Base-by-base conservation (phyloP, 2,329 filamentous ascomycete species). In the Cladosporium sp. region DNA sequence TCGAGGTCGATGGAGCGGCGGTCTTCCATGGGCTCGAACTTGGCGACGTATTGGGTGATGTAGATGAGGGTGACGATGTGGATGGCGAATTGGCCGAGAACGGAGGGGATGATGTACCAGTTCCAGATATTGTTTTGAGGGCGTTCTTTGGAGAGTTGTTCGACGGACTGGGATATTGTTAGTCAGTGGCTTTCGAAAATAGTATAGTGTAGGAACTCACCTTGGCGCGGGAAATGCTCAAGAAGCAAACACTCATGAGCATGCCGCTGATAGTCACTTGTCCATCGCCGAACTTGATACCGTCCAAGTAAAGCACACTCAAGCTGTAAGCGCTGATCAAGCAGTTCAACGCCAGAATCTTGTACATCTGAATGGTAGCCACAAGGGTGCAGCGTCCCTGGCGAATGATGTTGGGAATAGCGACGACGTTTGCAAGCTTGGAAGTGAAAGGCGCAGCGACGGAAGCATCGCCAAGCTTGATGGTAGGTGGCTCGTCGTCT, bases 331-430 rank as follows among this genome's bases (percentile, higher is more conserved):
- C 95, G 73, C 92, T 97, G 77, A 99, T 99, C 73, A 99, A 84
- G 78, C 95, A 99, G 84, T 99, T 99, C 67, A 99, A 84, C 8
- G 95, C 95, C 61, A 99, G 87, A 74, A 99, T 99, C 86, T 76
- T 99, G 88, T 99, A 99, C 94, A 99, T 99, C 83, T 99, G 95
- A 71, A 99, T 98, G 0, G 95, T 99, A 36, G 95, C 95, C 64
- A 99, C 95, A 24, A 99, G 88, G 8, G 95, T 99, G 83, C 95
- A 99, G 69, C 95, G 91, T 66, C 95, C 95, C 82, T 99, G 95
- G 66, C 95, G 92, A 75, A 99, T 95, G 74, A 99, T 99, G 82
- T 99, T 99, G 62, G 95, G 94, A 66, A 99, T 93, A 44, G 95
- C 95, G 73, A 99, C 88, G 67, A 99, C 95, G 75, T 99, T 97